These are phyloP conservation scores for Trypanosoma platydactyli DNA, from an alignment of 208 protist species.

Conservation along the genomic window DNA sequence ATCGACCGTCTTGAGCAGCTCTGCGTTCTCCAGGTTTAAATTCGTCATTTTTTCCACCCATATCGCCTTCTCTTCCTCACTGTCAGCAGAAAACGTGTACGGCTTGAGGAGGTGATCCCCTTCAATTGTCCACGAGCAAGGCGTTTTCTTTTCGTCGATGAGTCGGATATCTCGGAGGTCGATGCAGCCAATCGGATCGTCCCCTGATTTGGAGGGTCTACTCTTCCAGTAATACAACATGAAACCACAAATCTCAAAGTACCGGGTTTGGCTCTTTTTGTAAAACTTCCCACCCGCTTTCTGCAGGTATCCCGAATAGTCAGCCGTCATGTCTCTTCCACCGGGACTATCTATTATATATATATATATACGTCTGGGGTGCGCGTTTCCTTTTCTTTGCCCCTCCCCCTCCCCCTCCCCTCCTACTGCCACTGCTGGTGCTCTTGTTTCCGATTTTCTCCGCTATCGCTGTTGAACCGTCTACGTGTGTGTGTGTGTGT, in stretches of 20 bases:
- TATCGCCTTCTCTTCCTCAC: constrained; percentile 25
- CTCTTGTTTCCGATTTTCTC: too few relatives aligned
- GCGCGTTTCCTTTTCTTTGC: background rate
- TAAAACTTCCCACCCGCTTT: constrained; percentile 35
- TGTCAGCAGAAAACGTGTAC: constrained; percentile 36
- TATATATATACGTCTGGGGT: constrained; percentile 5
- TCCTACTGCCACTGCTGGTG: background rate
- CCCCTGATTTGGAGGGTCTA: constrained; percentile 39
- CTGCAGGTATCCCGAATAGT: constrained; percentile 50
- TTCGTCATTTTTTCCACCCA: constrained; percentile 38
- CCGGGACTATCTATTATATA: constrained; percentile 2
- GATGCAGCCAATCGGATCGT: constrained; percentile 35
- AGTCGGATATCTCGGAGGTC: constrained; percentile 47
- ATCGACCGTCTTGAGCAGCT: constrained; percentile 19
- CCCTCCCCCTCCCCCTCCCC: background rate
- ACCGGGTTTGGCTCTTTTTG: constrained; percentile 47
- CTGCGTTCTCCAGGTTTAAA: constrained; percentile 25
- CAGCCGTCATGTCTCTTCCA: constrained; percentile 20
- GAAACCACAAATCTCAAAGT: constrained; percentile 63
- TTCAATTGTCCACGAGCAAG: constrained; percentile 37
- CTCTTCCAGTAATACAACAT: constrained; percentile 71
- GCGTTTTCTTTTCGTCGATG: constrained; percentile 27
- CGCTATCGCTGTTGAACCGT: too few relatives aligned
- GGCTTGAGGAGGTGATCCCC: constrained; percentile 35
- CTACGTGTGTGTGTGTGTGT: too few relatives aligned